Percentiles rank a stretch among this genome's conserved stretches.
Evolutionary conservation across 2,329 filamentous ascomycete species (phyloP).

Genomic region (Aspergillus tubingensis): DNA sequence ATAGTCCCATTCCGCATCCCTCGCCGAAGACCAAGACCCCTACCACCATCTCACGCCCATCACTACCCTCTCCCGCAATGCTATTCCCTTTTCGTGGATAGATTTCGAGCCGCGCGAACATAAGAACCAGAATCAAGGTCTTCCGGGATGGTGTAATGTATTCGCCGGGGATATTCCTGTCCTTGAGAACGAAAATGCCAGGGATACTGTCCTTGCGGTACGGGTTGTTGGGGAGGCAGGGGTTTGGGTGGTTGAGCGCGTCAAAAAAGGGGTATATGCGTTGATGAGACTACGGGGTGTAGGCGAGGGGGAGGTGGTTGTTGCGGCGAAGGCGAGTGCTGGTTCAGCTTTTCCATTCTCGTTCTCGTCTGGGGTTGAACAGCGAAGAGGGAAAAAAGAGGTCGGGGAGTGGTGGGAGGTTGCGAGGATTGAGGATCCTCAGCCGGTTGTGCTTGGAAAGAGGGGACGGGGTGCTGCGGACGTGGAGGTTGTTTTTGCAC

Average conservation of each 20-base stretch:
- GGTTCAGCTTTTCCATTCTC: not conserved
- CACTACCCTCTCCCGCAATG: conserved; percentile 37
- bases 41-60: conserved; percentile 40
- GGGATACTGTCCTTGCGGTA: not conserved
- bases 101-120: conserved; percentile 29
- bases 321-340: conserved; percentile 35
- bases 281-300: conserved; percentile 36
- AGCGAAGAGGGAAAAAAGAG: not conserved
- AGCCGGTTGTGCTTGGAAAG: conserved; percentile 20
- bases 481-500: not conserved
- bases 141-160: conserved; percentile 32
- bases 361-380: not conserved
- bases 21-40: conserved; percentile 29
- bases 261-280: conserved; percentile 44
- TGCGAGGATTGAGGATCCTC: conserved; percentile 36
- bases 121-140: conserved; percentile 29
- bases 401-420: conserved; percentile 37
- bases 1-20: conserved; percentile 39
- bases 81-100: conserved; percentile 44
- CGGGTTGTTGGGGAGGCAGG: conserved; percentile 15
- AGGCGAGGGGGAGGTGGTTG: conserved; percentile 43
- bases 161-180: conserved; percentile 42
- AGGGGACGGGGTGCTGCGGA: conserved; percentile 17
- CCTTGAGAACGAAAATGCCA: conserved; percentile 27
- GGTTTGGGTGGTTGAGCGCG: conserved; percentile 40